Evolutionary conservation across 2,329 filamentous ascomycete species (phyloP), one percentile per base, ranked within the genome.

Genomic region (Colletotrichum lini): DNA sequence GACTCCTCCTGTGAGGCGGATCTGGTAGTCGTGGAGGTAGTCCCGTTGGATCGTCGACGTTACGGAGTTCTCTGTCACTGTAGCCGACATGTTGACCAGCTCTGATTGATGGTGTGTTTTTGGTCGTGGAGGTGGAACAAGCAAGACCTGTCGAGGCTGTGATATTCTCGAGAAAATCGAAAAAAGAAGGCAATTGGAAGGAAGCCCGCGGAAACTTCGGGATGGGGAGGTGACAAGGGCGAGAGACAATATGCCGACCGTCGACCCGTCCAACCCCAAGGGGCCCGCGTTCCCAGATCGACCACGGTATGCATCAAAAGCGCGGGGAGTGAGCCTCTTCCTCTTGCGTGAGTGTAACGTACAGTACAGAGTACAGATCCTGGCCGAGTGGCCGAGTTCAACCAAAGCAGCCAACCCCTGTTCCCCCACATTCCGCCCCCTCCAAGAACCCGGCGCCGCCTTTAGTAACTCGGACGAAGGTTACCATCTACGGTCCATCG

Each of bases 341-440:
- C 18, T n/a, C 18, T 1, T 12, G 13, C 38, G 9, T 12, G 12
- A 6, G 52, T 61, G 47, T 40, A 47, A 50, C 38, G 47, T 47
- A 56, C 44, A n/a, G 23, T 52, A 16, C 9, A 12, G 15, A 45
- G 18, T 16, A 35, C 40, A 23, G n/a, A 56, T 35, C 49, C 44
- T 47, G 35, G 54, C 42, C 61, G 23, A 16, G 18, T 23, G 13
- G 13, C 38, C 21, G 26, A 15, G n/a, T 44, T 26, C 21, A 38
- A 44, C n/a, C 52, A 35, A 52, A 26, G 2, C n/a, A 42, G 6
- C 30, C n/a, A 54, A 64, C 52, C 69, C 65, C 30, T 58, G 69
- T 18, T 9, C 69, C 69, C 35, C 69, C 69, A 71, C 69, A 68
- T 71, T 71, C 69, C 69, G 65, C 45, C 65, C 49, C 63, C 26